Percentiles rank a stretch among this genome's conserved stretches.
Evolutionary conservation across 2,329 filamentous ascomycete species (phyloP).

Genomic region (Chrysoporthe austroafricana): DNA sequence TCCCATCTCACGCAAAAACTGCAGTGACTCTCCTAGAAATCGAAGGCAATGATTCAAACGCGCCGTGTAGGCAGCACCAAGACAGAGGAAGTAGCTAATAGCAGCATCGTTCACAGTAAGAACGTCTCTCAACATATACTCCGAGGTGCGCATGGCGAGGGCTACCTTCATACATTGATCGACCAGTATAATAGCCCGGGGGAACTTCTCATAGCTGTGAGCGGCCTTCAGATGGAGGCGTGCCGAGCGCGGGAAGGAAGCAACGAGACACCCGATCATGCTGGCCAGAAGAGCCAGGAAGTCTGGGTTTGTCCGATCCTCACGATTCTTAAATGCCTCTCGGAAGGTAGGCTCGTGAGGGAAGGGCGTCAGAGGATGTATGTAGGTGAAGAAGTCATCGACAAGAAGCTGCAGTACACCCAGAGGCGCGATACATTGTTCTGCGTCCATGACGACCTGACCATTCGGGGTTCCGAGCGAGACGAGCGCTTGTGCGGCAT

Average conservation of each 20-base stretch:
- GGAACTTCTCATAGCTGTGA: constrained; percentile 66
- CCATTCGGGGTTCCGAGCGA: constrained; percentile 45
- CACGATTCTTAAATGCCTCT: constrained; percentile 66
- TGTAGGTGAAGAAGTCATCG: constrained; percentile 83
- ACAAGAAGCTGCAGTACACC: constrained; percentile 70
- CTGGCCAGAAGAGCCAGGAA: constrained; percentile 74
- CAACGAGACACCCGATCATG: constrained; percentile 75
- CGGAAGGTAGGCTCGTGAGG: constrained; percentile 80
- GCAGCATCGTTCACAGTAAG: constrained; percentile 61
- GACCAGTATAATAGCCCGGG: constrained; percentile 70
- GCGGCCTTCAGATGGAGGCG: constrained; percentile 70
- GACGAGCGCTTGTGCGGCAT: constrained; percentile 53
- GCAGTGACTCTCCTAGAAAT: constrained; percentile 74
- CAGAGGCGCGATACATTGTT: constrained; percentile 69
- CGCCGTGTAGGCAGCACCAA: constrained; percentile 69
- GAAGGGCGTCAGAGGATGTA: constrained; percentile 76
- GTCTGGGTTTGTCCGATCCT: constrained; percentile 67
- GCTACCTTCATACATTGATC: constrained; percentile 73
- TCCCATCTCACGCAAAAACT: constrained; percentile 69
- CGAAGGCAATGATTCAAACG: constrained; percentile 69
- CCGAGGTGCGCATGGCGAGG: constrained; percentile 65
- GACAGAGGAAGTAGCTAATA: constrained; percentile 75
- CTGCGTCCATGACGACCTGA: constrained; percentile 55
- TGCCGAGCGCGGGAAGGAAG: constrained; percentile 75
- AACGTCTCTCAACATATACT: constrained; percentile 50